Conservation (phyloP, 495 filamentous ascomycete species). For the Venustampulla echinocandica region DNA sequence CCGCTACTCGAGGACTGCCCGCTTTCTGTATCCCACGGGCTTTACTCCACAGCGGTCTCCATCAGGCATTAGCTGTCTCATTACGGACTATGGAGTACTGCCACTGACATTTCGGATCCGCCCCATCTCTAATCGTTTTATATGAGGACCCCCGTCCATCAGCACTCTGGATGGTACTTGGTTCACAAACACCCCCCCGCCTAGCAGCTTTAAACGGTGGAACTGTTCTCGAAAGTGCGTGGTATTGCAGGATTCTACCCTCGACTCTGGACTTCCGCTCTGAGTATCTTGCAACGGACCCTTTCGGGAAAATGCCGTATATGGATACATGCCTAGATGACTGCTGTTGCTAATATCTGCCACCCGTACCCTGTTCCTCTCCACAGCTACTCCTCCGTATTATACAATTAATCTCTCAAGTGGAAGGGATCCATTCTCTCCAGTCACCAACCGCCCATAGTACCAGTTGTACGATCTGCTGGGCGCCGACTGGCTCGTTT, state of each 20-base stretch:
- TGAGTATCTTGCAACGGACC: slow-evolving; percentile 3
- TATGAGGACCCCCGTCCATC: not conserved
- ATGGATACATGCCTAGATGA: slow-evolving; percentile 11
- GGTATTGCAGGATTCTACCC: not conserved
- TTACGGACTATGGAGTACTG: no score
- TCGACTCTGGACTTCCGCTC: no score
- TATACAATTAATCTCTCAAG: not conserved
- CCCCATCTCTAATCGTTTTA: slow-evolving; percentile 4
- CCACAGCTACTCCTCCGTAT: not conserved
- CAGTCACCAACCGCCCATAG: not conserved
- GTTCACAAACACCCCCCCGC: slow-evolving; percentile 5
- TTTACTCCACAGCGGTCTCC: no score
- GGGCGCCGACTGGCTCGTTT: slow-evolving; percentile 10
- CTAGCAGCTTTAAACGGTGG: not conserved
- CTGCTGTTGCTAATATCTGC: slow-evolving; percentile 11
- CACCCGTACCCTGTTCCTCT: slow-evolving; percentile 2
- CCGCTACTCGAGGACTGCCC: no score
- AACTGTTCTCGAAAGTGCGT: not conserved
- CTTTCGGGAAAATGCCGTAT: slow-evolving; percentile 6
- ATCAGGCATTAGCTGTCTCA: no score
- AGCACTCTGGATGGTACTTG: slow-evolving; percentile 3
- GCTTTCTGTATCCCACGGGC: no score
- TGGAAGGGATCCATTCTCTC: not conserved
- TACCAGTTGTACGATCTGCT: slow-evolving; percentile 5
- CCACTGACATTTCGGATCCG: slow-evolving; percentile 17